phyloP scores from a whole-genome alignment of 129 eudicot species.

The Centaurea solstitialis region DNA sequence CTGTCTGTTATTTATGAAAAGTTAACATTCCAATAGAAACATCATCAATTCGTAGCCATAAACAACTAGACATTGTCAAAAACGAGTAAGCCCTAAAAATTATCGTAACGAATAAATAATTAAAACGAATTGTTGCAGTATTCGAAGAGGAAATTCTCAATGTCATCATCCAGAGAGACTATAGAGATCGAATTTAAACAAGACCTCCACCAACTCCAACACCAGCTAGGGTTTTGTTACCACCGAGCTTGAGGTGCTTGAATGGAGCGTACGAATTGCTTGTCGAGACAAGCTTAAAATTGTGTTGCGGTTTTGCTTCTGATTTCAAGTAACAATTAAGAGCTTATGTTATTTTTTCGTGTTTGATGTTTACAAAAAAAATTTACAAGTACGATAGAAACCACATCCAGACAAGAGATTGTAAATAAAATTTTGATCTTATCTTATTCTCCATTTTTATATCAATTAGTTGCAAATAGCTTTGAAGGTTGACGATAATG shows the following conservation, averaged over 20 bases:
- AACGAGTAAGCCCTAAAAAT: neutral
- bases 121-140: neutral
- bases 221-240: conserved; percentile 36
- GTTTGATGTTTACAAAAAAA: conserved; percentile 36
- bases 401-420: conserved; percentile 41
- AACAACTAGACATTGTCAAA: neutral
- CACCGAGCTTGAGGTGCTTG: conserved; percentile 66
- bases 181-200: neutral
- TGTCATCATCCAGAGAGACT: neutral
- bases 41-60: conserved; percentile 4
- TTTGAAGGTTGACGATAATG: conserved; percentile 31
- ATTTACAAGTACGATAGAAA: conserved; percentile 39
- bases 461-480: neutral
- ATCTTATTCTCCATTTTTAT: conserved; percentile 31
- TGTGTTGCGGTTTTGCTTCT: conserved; percentile 58
- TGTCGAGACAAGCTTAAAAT: conserved; percentile 68
- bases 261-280: conserved; percentile 76
- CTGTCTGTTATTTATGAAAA: conserved; percentile 32
- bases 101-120: neutral
- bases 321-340: conserved; percentile 68
- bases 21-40: neutral
- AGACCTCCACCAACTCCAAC: neutral
- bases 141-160: neutral
- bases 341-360: conserved; percentile 31
- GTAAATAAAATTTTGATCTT: conserved; percentile 44